Evolutionary conservation across 805 yeast species (phyloP), one percentile per base, ranked within the genome.

Genomic region (Zygosaccharomyces kombuchaensis): DNA sequence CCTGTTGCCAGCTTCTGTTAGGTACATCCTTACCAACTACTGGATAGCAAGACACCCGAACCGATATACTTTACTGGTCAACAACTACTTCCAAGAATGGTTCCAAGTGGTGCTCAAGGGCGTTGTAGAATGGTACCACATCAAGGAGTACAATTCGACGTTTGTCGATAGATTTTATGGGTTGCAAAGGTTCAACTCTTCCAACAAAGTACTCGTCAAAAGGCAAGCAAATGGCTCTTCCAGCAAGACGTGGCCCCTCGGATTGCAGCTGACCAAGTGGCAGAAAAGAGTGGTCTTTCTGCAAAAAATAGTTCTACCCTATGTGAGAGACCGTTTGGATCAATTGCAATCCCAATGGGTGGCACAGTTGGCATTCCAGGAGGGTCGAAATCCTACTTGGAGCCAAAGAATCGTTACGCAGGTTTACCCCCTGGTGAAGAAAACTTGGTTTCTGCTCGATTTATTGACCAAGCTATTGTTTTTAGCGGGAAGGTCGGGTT

Each of bases 101-200:
- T 57, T 88, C 30, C 83, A 83, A 55, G 62, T 83, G 3, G 47
- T 77, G 2, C 48, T 83, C 2, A 69, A 90, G 57, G 80, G 85
- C 0, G 46, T 75, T 2, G 68, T 91, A 1, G 97, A 93, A 63
- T 80, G 80, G 71, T 74, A 76, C 50, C 86, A 82, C 54, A 63
- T 91, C 40, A 75, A 70, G 42, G 71, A 72, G 40, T 86, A 93
- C 87, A 90, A 87, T 57, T 79, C 95, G 0, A 79, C 93, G 2
- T 87, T 91, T 58, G 87, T 95, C 0, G 97, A 91, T 63, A 85
- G 86, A 59, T 91, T 91, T 60, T 91, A 91, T 60, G 98, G 97
- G 1, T 67, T 91, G 52, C 88, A 88, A 59, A 71, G 95, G 29
- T 59, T 71, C 19, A 63, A 66, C 43, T 48, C 56, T 39, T 52